A percentile compares a stretch with the other conserved stretches of the same genome.
These are phyloP conservation scores for Hypoxylon crocopeplum DNA, from an alignment of 495 filamentous ascomycete genomes.

Conservation along the genomic window DNA sequence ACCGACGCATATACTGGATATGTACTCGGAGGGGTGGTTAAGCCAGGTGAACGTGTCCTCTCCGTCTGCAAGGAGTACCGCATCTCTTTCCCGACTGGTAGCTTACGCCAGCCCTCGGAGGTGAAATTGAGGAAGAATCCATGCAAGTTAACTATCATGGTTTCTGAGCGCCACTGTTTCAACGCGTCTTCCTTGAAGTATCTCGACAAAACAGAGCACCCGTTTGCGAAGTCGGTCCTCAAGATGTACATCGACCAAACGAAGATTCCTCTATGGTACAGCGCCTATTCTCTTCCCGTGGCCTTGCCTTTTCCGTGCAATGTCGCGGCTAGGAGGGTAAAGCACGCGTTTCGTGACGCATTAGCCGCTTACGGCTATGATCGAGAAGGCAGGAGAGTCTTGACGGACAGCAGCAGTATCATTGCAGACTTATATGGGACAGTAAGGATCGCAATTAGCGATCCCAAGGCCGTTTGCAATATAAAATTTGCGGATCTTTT, in stretches of 20 bases:
- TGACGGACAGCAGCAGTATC: slow-evolving; percentile 8
- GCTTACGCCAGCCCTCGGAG: not conserved
- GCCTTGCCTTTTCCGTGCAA: slow-evolving; percentile 60
- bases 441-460: slow-evolving; percentile 18
- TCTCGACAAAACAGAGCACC: slow-evolving; percentile 42
- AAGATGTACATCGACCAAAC: slow-evolving; percentile 38
- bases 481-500: slow-evolving; percentile 30
- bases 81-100: slow-evolving; percentile 15
- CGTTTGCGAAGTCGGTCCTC: slow-evolving; percentile 41
- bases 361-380: slow-evolving; percentile 64
- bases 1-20: not conserved
- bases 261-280: slow-evolving; percentile 60
- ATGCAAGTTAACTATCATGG: slow-evolving; percentile 3
- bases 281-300: slow-evolving; percentile 29
- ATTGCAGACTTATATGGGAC: slow-evolving; percentile 40
- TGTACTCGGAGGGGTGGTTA: not conserved
- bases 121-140: slow-evolving; percentile 1
- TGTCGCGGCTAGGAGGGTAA: slow-evolving; percentile 56
- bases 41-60: slow-evolving; percentile 25
- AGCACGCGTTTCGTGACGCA: slow-evolving; percentile 60
- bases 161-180: slow-evolving; percentile 34
- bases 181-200: slow-evolving; percentile 34
- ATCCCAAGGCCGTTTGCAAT: slow-evolving; percentile 34
- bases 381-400: slow-evolving; percentile 51
- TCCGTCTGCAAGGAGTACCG: slow-evolving; percentile 14